These are phyloP conservation scores for Chaetoceros muelleri DNA, from an alignment of 108 stramenopile species.

Conservation along the genomic window DNA sequence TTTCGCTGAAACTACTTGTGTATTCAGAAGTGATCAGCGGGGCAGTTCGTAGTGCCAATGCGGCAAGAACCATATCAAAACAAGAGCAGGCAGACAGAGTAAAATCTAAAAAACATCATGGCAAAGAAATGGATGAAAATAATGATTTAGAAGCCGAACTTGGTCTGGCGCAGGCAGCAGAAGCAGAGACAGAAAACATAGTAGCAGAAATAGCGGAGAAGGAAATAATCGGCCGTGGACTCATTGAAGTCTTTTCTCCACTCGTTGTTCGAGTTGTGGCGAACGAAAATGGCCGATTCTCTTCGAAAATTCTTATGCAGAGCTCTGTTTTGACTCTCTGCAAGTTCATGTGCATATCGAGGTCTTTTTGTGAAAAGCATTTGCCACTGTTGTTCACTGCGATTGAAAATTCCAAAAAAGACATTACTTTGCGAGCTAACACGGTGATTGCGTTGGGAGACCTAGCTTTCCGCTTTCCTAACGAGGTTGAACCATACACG, in stretches of 20 bases:
- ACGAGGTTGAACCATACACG: constrained; percentile 97
- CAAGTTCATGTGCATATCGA: constrained; percentile 92
- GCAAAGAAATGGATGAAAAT: constrained; percentile 45
- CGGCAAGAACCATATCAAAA: constrained; percentile 56
- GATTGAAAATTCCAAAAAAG: constrained; percentile 61
- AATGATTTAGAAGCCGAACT: constrained; percentile 73
- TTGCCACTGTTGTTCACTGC: constrained; percentile 88
- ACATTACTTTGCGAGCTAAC: constrained; percentile 82
- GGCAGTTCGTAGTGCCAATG: constrained; percentile 65
- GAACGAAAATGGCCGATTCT: constrained; percentile 59
- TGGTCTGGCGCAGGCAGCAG: constrained; percentile 68
- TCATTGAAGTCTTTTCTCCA: constrained; percentile 77
- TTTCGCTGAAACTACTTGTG: constrained; percentile 86
- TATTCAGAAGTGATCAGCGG: constrained; percentile 83
- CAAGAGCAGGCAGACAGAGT: constrained; percentile 69
- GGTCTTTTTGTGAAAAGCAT: constrained; percentile 83
- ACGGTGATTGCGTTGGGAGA: constrained; percentile 95
- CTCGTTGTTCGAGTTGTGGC: constrained; percentile 77
- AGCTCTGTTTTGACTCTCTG: constrained; percentile 81
- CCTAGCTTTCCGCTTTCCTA: constrained; percentile 95
- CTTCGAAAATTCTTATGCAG: constrained; percentile 57
- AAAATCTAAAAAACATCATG: constrained; percentile 22
- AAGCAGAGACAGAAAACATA: constrained; percentile 75
- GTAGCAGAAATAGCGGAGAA: constrained; percentile 82
- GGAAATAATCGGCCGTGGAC: constrained; percentile 82